Percentiles rank a stretch among this genome's conserved stretches.
phyloP scores from a whole-genome alignment of 352 stramenopile genomes.

The Phytophthora vignae region DNA sequence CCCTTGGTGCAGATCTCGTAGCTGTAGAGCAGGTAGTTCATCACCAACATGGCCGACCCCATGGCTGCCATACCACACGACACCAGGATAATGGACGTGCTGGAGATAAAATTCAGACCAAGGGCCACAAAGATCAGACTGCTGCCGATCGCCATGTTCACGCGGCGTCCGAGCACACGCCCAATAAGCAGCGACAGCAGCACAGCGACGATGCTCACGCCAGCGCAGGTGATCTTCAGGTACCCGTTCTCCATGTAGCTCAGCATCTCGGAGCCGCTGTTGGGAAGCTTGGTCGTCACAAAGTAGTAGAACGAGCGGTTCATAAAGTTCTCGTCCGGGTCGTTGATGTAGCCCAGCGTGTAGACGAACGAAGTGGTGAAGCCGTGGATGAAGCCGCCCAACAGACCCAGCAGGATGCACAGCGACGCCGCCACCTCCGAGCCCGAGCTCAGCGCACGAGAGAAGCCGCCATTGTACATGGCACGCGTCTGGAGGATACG shows the following conservation, averaged over 20 bases:
- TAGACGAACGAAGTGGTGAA: conserved; percentile 79
- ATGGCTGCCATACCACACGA: conserved; percentile 60
- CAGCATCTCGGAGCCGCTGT: conserved; percentile 48
- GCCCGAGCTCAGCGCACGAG: conserved; percentile 73
- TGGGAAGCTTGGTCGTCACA: conserved; percentile 45
- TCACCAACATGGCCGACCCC: conserved; percentile 72
- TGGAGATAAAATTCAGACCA: conserved; percentile 67
- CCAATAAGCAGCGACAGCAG: conserved; percentile 63
- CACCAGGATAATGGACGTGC: conserved; percentile 60
- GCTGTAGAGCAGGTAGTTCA: conserved; percentile 85
- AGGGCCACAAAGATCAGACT: conserved; percentile 60
- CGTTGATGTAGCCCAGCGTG: conserved; percentile 80
- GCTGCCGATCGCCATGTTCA: conserved; percentile 66
- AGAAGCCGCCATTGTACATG: conserved; percentile 91
- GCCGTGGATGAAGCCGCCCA: conserved; percentile 79
- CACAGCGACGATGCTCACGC: conserved; percentile 60
- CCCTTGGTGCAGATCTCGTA: conserved; percentile 90
- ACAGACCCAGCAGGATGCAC: conserved; percentile 78
- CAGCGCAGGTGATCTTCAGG: conserved; percentile 61
- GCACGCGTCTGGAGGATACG: conserved; percentile 86
- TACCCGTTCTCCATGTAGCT: conserved; percentile 63
- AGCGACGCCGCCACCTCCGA: conserved; percentile 87
- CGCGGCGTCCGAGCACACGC: conserved; percentile 63
- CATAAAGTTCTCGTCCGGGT: conserved; percentile 72
- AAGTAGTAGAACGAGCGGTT: conserved; percentile 85